Evolutionary conservation across 176 grass and related monocot genomes (phyloP), one percentile per base, ranked within the genome.

Genomic region (barley (Hordeum vulgare)): DNA sequence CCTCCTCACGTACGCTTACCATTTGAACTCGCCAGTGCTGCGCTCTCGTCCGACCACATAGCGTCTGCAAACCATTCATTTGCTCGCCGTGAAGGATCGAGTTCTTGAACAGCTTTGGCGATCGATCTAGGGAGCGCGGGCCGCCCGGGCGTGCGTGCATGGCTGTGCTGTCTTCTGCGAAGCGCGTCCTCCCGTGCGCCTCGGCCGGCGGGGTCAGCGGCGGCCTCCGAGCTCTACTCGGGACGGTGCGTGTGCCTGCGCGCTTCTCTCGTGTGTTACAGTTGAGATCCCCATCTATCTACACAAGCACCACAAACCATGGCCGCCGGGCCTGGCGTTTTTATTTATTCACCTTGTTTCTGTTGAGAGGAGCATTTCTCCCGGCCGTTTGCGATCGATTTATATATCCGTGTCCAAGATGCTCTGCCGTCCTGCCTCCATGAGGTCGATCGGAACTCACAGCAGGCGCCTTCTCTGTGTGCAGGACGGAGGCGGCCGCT

Each of bases 181-280:
- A 40, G 77, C 24, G 83, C 71, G 25, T 33, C 11, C 87, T 85
- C 65, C 71, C 75, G 11, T 74, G 12, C 6, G 61, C 27, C 36
- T 8, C 81, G 18, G 25, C 78, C 15, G 47, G 47, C 40, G 51
- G 41, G 4, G 54, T 64, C 78, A 34, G 40, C 77, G 64, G 75
- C 66, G 4, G 47, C 63, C 35, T 71, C 74, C 83, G 81, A 61
- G 42, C n/a, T 9, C 8, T 57, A 20, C 12, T 59, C 33, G 24
- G 25, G 1, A 82, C 78, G 88, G 88, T 90, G 65, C 83, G 88
- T 89, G 15, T 89, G 15, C 84, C 56, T 41, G 81, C 76, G 81
- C 78, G 63, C 26, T 81, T 81, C 45, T 81, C 45, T 61, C 86
- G 51, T 18, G 15, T 3, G n/a, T 49, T 70, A 1, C 31, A 1